Evolutionary conservation across 2,329 filamentous ascomycete species (phyloP), one percentile per base, ranked within the genome.

Genomic region (Beauveria pseudobassiana): DNA sequence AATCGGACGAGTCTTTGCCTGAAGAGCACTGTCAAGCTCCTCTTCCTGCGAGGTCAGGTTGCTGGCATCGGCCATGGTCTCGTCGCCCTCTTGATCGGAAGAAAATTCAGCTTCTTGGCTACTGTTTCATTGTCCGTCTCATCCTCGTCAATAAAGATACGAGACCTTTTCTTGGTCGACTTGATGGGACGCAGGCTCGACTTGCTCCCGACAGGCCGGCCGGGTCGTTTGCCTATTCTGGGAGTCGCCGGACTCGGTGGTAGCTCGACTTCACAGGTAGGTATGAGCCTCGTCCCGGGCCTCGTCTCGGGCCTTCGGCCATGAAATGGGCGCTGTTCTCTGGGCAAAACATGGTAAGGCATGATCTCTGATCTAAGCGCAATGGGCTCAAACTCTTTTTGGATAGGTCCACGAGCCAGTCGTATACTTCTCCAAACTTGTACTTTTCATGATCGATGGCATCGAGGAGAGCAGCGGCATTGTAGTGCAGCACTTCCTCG

Each of bases 111-210:
- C 5, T 54, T 61, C 50, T 61, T 61, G 4, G 69, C 66, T 1
- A 66, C 69, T 28, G 75, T 74, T 42, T 68, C 64, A 59, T 73
- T 65, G 67, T 67, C 73, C 1, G 72, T 64, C 7, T 77, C 73
- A n/a, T 72, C 71, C 18, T 76, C 77, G 14, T 76, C 76, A 9
- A 76, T 66, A 26, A 74, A 71, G 3, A 72, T 69, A 24, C 71
- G 72, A n/a, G 72, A 66, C 10, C 81, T 76, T 63, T 83, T 83
- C 65, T 77, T 79, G 8, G 75, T 72, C 16, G 72, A 70, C 0
- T 73, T 68, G 1, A 73, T 72, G 18, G 76, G 74, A 4, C 80
- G 76, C 30, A 83, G 71, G 22, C 70, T 73, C 5, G 80, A 78
- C 48, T 75, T 76, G 63, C 79, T 81, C 28, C 78, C 78, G 16